Percentiles rank a stretch among this genome's conserved stretches.
Conservation (phyloP, 164 flowering plant genomes). For the Vitis rupestris region DNA sequence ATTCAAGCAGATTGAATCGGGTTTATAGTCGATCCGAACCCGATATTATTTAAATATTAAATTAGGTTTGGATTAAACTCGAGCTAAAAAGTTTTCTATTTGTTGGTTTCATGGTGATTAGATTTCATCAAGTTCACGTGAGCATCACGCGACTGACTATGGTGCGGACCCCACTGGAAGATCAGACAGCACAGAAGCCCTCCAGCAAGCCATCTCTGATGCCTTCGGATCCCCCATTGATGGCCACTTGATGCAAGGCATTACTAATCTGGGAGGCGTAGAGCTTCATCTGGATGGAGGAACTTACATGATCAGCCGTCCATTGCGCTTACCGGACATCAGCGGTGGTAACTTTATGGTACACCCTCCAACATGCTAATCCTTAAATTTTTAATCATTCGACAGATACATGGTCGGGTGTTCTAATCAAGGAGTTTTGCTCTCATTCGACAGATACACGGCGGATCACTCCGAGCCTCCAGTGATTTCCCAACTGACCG, state of each 20-base stretch:
- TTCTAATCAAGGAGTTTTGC: too few relatives aligned
- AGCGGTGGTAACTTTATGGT: conserved; percentile 19
- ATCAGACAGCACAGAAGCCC: conserved; percentile 22
- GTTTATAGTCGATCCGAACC: too few relatives aligned
- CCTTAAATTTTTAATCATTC: too few relatives aligned
- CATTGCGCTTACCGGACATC: conserved; percentile 11
- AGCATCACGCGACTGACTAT: conserved; percentile 13
- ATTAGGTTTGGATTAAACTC: too few relatives aligned
- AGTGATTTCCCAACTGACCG: conserved; percentile 13
- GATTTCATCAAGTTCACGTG: conserved; percentile 1
- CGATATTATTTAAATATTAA: too few relatives aligned
- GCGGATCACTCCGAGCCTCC: conserved; percentile 18
- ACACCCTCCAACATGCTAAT: not conserved
- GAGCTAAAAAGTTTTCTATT: not conserved
- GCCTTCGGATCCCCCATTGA: conserved; percentile 5
- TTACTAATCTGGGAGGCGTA: conserved; percentile 16
- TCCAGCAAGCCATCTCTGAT: conserved; percentile 9
- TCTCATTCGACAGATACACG: conserved; percentile 14
- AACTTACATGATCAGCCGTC: conserved; percentile 21
- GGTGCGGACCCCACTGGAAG: conserved; percentile 25
- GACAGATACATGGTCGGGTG: too few relatives aligned
- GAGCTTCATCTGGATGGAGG: conserved; percentile 20
- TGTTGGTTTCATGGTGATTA: not conserved
- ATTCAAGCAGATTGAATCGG: too few relatives aligned
- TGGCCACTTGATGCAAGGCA: conserved; percentile 10